phyloP scores from a whole-genome alignment of 768 basidiomycete genomes.

The Lentinula detonsa region DNA sequence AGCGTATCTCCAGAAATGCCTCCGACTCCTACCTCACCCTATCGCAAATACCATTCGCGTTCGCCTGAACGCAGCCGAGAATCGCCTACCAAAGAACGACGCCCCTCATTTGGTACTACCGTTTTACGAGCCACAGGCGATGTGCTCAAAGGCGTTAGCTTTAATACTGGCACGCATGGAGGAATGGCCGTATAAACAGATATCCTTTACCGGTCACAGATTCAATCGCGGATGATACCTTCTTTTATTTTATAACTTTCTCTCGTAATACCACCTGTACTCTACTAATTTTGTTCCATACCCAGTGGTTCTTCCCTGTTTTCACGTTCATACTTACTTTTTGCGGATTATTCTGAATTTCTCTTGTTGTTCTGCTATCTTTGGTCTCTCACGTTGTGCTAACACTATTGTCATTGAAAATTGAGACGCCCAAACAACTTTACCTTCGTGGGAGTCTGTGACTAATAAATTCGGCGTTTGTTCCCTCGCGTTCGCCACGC shows the following conservation, averaged over 20 bases:
- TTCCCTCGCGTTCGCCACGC: too few species aligned
- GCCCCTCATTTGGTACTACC: neutral
- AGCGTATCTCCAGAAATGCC: neutral
- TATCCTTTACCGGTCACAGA: neutral
- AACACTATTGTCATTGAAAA: too few species aligned
- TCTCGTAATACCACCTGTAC: neutral
- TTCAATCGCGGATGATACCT: neutral
- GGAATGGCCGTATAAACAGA: neutral
- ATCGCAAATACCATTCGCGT: neutral
- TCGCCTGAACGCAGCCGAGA: neutral
- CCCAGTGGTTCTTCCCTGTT: neutral
- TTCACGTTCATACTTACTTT: neutral
- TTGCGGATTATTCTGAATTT: neutral
- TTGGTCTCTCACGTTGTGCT: too few species aligned
- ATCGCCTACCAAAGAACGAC: neutral
- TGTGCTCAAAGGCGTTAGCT: conserved; percentile 1
- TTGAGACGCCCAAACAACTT: too few species aligned
- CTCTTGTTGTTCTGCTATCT: neutral
- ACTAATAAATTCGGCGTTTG: too few species aligned
- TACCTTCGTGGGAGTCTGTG: too few species aligned
- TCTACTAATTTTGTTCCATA: neutral
- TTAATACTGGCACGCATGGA: neutral
- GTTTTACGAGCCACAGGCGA: neutral
- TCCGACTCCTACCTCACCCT: neutral
- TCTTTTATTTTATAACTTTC: neutral